These are phyloP conservation scores for Salpingoeca rosetta DNA, from an alignment of 78 protist genomes.

Conservation along the genomic window DNA sequence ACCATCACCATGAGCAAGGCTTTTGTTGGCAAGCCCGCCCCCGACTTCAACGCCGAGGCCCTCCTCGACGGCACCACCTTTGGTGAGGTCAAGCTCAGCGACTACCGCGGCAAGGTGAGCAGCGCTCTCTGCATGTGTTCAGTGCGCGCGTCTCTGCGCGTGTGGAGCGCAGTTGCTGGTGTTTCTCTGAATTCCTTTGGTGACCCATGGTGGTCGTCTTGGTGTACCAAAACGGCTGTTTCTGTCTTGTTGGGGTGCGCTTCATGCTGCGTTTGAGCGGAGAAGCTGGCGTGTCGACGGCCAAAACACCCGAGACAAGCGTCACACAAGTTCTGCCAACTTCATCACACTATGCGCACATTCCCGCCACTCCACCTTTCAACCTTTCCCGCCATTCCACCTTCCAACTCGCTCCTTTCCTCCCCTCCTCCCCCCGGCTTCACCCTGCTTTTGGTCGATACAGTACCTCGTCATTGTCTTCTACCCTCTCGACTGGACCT, in stretches of 20 bases:
- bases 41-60: background rate
- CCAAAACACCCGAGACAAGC: no score
- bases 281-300: no score
- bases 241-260: no score
- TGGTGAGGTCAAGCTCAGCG: conserved; percentile 1
- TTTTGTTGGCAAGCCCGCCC: background rate
- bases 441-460: background rate
- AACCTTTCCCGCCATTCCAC: background rate
- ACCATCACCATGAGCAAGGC: background rate
- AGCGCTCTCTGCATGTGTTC: no score
- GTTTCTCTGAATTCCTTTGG: no score
- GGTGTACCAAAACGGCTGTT: background rate
- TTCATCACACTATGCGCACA: no score
- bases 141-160: no score
- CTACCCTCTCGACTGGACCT: conserved; percentile 57
- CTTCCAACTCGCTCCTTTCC: background rate
- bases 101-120: conserved; percentile 28
- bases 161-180: no score
- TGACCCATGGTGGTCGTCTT: background rate
- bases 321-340: no score
- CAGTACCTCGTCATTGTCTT: background rate
- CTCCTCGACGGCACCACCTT: conserved; percentile 24
- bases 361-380: background rate
- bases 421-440: background rate
- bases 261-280: no score